Conservation (phyloP, 2,329 filamentous ascomycete species). For the Fusarium nurragi region DNA sequence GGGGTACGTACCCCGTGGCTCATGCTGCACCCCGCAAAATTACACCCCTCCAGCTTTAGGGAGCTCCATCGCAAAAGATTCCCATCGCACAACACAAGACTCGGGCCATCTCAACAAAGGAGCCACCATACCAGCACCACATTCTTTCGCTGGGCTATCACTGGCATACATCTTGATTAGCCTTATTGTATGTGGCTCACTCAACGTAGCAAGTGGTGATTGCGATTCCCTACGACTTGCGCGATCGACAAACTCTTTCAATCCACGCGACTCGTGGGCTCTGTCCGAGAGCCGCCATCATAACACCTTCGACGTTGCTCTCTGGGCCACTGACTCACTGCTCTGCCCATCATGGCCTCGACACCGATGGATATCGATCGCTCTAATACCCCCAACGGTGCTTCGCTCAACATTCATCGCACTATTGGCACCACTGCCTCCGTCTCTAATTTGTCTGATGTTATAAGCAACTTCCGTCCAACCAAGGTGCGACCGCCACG, state of each 20-base stretch:
- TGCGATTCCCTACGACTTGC: background rate
- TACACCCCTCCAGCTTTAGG: conserved; percentile 37
- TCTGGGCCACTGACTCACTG: background rate
- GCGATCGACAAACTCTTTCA: conserved; percentile 1
- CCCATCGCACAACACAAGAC: conserved; percentile 25
- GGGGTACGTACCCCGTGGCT: conserved; percentile 7
- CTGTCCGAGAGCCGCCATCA: background rate
- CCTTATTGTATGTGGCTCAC: background rate
- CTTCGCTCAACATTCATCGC: conserved; percentile 61
- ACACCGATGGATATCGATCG: conserved; percentile 68
- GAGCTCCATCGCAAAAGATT: conserved; percentile 28
- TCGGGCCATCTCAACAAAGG: conserved; percentile 5
- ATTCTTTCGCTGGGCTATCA: background rate
- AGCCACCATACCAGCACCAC: background rate
- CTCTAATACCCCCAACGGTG: conserved; percentile 52
- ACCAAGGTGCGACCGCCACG: conserved; percentile 71
- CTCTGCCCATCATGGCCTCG: conserved; percentile 55
- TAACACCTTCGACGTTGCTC: background rate
- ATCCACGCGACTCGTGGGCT: background rate
- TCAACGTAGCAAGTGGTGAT: background rate
- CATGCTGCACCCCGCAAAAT: conserved; percentile 32
- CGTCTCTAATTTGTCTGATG: conserved; percentile 77
- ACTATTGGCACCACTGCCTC: conserved; percentile 55
- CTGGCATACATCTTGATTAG: background rate
- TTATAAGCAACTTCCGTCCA: conserved; percentile 80